Conservation (phyloP, 345 rosid genomes). For the Citrus cavaleriei region DNA sequence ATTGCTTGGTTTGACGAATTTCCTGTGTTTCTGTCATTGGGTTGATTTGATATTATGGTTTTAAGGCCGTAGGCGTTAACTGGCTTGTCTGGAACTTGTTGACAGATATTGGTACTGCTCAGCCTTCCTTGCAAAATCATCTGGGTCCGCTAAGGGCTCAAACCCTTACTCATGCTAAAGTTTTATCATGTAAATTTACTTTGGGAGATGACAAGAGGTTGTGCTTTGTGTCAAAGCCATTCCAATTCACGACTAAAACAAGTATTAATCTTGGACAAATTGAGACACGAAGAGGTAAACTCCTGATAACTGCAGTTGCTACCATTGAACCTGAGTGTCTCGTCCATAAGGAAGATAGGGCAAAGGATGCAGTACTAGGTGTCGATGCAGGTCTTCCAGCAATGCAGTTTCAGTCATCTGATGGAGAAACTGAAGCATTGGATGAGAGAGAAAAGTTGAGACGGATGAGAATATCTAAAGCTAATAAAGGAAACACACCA, state of each 20-base stretch:
- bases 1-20: background rate
- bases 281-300: conserved; percentile 22
- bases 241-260: conserved; percentile 28
- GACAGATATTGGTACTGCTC: conserved; percentile 68
- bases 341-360: conserved; percentile 19
- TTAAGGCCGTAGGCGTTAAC: background rate
- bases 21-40: background rate
- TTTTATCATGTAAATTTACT: conserved; percentile 37
- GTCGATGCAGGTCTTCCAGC: conserved; percentile 23
- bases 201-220: conserved; percentile 30
- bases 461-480: conserved; percentile 84
- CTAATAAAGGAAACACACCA: conserved; percentile 84
- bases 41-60: background rate
- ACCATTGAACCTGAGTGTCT: conserved; percentile 34
- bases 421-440: conserved; percentile 32
- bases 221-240: conserved; percentile 33
- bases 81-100: conserved; percentile 8
- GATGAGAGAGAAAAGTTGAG: conserved; percentile 68
- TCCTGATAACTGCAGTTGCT: conserved; percentile 41
- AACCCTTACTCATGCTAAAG: conserved; percentile 34
- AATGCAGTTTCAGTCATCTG: conserved; percentile 14
- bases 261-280: conserved; percentile 13
- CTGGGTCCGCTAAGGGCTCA: conserved; percentile 50
- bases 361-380: conserved; percentile 22
- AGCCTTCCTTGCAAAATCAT: conserved; percentile 61